Conservation (phyloP, 768 basidiomycete species). For the Phaffia australis region DNA sequence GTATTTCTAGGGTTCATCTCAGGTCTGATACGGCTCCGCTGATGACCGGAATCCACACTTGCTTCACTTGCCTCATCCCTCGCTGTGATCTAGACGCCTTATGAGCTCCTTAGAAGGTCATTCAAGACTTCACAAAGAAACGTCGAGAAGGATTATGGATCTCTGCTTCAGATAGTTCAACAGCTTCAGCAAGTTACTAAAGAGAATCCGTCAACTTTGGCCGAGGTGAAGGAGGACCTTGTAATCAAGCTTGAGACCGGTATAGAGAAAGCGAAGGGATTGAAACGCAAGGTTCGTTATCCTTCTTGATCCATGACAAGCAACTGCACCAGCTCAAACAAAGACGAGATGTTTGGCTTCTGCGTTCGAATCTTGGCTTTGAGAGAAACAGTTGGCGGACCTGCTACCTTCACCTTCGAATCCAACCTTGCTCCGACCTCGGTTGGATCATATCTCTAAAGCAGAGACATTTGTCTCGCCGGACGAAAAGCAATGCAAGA, state of each 20-base stretch:
- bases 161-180: constrained; percentile 54
- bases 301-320: background rate
- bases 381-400: constrained; percentile 11
- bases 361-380: no score
- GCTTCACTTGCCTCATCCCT: background rate
- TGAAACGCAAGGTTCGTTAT: constrained; percentile 72
- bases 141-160: constrained; percentile 65
- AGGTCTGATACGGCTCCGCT: background rate
- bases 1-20: no score
- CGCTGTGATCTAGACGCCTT: constrained; percentile 42
- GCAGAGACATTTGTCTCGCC: constrained; percentile 37
- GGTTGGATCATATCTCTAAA: constrained; percentile 43
- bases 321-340: no score
- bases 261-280: constrained; percentile 51
- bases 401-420: constrained; percentile 20
- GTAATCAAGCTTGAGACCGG: constrained; percentile 2
- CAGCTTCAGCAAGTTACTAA: constrained; percentile 28
- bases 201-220: constrained; percentile 38
- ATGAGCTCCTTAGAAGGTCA: constrained; percentile 78
- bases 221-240: background rate
- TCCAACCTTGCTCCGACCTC: constrained; percentile 12
- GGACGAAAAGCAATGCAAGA: background rate
- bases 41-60: background rate
- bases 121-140: constrained; percentile 71
- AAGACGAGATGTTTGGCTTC: no score